Evolutionary conservation across 1,139 yeast genomes (phyloP).

Genomic region (Candida albicans): DNA sequence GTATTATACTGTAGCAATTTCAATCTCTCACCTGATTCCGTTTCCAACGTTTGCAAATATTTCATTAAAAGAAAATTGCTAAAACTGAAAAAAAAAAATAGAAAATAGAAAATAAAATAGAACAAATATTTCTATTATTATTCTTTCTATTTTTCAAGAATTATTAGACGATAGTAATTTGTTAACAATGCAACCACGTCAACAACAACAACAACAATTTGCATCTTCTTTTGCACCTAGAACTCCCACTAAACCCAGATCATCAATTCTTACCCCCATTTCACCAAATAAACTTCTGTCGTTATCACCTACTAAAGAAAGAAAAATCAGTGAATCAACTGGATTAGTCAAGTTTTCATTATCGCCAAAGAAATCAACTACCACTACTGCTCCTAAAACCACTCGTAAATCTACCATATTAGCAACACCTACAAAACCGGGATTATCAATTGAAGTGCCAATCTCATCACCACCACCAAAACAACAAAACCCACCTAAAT

Average conservation of each 20-base stretch:
- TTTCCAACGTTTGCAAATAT: no score
- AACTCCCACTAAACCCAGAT: not conserved
- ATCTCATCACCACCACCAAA: not conserved
- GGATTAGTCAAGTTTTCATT: slow-evolving; percentile 23
- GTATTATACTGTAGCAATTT: no score
- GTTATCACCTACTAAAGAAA: slow-evolving; percentile 8
- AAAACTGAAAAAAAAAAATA: not conserved
- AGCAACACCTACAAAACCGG: not conserved
- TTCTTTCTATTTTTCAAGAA: not conserved
- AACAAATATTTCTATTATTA: not conserved
- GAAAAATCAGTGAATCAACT: slow-evolving; percentile 21
- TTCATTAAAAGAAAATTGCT: no score
- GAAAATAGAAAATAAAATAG: not conserved
- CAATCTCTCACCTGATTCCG: no score
- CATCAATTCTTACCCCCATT: slow-evolving; percentile 13
- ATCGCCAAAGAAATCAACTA: slow-evolving; percentile 12
- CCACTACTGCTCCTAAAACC: not conserved
- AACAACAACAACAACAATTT: slow-evolving; percentile 5
- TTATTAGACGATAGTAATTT: not conserved
- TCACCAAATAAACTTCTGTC: slow-evolving; percentile 7
- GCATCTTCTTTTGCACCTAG: slow-evolving; percentile 10
- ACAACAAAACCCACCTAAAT: slow-evolving; percentile 1
- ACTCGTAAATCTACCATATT: not conserved
- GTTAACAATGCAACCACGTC: slow-evolving; percentile 4
- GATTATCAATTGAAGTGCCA: not conserved